These are phyloP conservation scores for Xylaria sp. DNA, from an alignment of 2,329 filamentous ascomycete species.

Conservation along the genomic window DNA sequence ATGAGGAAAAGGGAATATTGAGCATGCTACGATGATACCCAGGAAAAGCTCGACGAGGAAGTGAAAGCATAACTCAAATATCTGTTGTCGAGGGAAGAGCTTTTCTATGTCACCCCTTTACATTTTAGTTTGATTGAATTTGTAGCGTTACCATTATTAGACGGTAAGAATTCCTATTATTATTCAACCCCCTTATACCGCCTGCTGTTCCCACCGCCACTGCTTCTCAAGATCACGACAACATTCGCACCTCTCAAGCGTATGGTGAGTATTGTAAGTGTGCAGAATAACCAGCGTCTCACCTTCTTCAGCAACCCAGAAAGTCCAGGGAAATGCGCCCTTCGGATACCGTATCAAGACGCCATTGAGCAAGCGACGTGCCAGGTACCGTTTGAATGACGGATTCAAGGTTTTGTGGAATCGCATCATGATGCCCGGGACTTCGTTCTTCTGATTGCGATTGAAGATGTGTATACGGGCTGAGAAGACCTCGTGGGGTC, in stretches of 20 bases:
- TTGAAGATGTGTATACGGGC: background rate
- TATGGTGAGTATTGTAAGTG: background rate
- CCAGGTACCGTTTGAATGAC: background rate
- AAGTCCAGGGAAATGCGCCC: conserved; percentile 3
- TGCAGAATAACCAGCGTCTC: background rate
- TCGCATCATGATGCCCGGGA: background rate
- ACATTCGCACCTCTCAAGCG: background rate
- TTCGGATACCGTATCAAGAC: conserved; percentile 10
- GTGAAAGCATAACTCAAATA: no score
- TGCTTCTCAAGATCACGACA: background rate
- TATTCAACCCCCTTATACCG: background rate
- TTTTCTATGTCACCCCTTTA: background rate
- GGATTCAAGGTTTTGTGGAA: background rate
- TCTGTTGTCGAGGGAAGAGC: no score
- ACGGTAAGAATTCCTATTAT: background rate
- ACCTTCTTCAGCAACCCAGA: background rate
- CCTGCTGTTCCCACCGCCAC: background rate
- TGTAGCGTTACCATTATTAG: background rate
- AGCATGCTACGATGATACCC: no score
- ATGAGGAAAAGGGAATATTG: no score
- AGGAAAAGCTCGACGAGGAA: no score
- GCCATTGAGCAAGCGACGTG: conserved; percentile 5
- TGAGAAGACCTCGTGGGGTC: background rate
- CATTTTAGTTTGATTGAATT: background rate
- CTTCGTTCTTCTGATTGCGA: background rate